A percentile compares a stretch with the other conserved stretches of the same genome.
These are phyloP conservation scores for Antitrichia curtipendula DNA, from an alignment of 225 moss, liverwort and hornwort genomes.

Conservation along the genomic window DNA sequence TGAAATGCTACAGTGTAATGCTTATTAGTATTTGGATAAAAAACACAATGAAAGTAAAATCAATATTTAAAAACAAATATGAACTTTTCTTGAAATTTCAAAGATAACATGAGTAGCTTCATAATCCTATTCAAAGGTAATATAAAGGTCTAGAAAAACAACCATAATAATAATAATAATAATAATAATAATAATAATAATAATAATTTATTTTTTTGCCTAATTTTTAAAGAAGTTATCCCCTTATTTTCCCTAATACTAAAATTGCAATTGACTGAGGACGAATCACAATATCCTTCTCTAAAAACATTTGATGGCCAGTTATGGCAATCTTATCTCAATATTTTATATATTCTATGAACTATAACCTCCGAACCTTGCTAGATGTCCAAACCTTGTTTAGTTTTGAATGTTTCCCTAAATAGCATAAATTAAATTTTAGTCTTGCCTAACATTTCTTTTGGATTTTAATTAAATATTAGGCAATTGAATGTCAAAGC, in stretches of 20 bases:
- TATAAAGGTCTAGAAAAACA: background rate
- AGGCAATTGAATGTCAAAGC: fast-evolving
- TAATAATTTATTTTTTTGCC: too few species aligned
- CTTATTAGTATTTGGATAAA: background rate
- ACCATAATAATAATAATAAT: background rate
- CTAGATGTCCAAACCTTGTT: background rate
- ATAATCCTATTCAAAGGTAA: background rate
- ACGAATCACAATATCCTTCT: fast-evolving
- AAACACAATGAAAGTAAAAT: background rate
- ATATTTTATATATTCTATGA: background rate
- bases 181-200: too few species aligned
- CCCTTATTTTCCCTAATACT: background rate
- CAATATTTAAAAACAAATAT: background rate
- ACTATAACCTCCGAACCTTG: fast-evolving
- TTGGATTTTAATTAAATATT: background rate
- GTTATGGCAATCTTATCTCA: background rate
- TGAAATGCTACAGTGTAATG: background rate
- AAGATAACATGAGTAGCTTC: background rate
- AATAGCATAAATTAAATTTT: background rate
- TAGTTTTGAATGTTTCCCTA: background rate
- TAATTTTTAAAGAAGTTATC: background rate
- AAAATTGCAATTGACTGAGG: background rate
- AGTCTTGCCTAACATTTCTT: background rate
- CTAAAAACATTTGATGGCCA: fast-evolving
- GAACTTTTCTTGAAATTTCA: background rate